Conservation (phyloP, 208 protist genomes). For the Phytomonas francai region DNA sequence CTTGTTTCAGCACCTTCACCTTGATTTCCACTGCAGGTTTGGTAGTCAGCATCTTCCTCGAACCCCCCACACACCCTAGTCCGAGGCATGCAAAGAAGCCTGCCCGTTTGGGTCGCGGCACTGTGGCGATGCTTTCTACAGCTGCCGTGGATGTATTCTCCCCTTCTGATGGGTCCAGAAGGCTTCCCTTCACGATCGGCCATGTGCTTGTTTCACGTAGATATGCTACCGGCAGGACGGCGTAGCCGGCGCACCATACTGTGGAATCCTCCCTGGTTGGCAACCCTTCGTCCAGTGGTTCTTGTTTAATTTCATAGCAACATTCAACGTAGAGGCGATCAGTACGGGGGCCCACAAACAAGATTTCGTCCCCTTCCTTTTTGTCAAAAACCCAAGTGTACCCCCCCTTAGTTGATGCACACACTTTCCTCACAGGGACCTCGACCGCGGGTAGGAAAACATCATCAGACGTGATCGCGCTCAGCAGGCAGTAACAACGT, state of each 20-base stretch:
- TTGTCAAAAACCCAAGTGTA: slow-evolving; percentile 60
- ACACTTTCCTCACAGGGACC: slow-evolving; percentile 31
- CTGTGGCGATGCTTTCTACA: not conserved
- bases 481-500: slow-evolving; percentile 69
- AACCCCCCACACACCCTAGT: not conserved
- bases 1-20: slow-evolving; percentile 25
- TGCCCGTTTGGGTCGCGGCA: not conserved
- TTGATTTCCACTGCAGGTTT: slow-evolving; percentile 25
- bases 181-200: slow-evolving; percentile 33
- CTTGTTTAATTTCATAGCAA: slow-evolving; percentile 49
- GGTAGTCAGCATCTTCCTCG: slow-evolving; percentile 14
- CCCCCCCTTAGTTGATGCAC: slow-evolving; percentile 23
- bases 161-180: slow-evolving; percentile 17
- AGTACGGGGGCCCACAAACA: slow-evolving; percentile 26
- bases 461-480: slow-evolving; percentile 29
- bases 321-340: slow-evolving; percentile 73
- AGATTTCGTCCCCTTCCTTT: slow-evolving; percentile 16
- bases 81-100: slow-evolving; percentile 6
- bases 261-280: slow-evolving; percentile 12
- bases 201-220: slow-evolving; percentile 22
- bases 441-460: slow-evolving; percentile 53
- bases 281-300: not conserved
- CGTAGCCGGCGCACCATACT: slow-evolving; percentile 70
- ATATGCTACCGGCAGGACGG: slow-evolving; percentile 18
- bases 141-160: not conserved